Percentiles rank a stretch among this genome's conserved stretches.
Evolutionary conservation across 2,329 filamentous ascomycete species (phyloP).

Genomic region (Acrocalymma vagum): DNA sequence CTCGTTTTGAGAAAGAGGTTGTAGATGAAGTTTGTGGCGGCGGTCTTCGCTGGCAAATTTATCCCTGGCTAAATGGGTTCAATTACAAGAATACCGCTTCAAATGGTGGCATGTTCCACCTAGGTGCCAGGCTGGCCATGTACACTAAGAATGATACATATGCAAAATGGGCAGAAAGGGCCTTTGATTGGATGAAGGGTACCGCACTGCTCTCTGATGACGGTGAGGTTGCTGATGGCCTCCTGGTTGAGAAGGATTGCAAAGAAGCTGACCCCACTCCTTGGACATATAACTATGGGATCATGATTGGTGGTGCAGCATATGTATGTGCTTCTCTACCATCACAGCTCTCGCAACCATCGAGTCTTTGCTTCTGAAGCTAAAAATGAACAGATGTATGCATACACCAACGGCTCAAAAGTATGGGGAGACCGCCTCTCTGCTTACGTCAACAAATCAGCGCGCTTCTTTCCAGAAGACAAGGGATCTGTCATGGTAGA

Average conservation of each 20-base stretch:
- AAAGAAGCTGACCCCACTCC: constrained; percentile 28
- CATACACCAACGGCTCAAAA: constrained; percentile 37
- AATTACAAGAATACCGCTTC: constrained; percentile 43
- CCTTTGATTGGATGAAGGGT: constrained; percentile 35
- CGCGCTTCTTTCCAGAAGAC: constrained; percentile 27
- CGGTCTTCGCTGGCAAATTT: constrained; percentile 42
- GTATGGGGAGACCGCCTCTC: constrained; percentile 28
- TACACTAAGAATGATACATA: constrained; percentile 43
- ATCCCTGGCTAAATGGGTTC: constrained; percentile 33
- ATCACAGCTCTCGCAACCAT: background rate
- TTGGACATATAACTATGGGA: constrained; percentile 42
- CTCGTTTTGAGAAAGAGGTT: constrained; percentile 28
- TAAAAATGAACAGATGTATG: no score
- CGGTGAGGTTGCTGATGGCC: constrained; percentile 32
- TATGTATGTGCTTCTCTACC: constrained; percentile 23
- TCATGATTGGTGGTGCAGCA: constrained; percentile 34
- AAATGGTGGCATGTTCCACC: constrained; percentile 43
- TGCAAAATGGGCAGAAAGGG: constrained; percentile 35
- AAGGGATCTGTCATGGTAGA: constrained; percentile 53
- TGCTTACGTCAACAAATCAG: constrained; percentile 36
- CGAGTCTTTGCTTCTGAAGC: constrained; percentile 5
- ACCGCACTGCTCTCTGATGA: constrained; percentile 23
- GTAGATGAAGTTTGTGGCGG: constrained; percentile 25
- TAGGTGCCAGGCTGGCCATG: constrained; percentile 36
- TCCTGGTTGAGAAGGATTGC: constrained; percentile 25